Percentiles rank a stretch among this genome's conserved stretches.
These are phyloP conservation scores for Aschersonia sp. DNA, from an alignment of 2,329 filamentous ascomycete species.

Conservation along the genomic window DNA sequence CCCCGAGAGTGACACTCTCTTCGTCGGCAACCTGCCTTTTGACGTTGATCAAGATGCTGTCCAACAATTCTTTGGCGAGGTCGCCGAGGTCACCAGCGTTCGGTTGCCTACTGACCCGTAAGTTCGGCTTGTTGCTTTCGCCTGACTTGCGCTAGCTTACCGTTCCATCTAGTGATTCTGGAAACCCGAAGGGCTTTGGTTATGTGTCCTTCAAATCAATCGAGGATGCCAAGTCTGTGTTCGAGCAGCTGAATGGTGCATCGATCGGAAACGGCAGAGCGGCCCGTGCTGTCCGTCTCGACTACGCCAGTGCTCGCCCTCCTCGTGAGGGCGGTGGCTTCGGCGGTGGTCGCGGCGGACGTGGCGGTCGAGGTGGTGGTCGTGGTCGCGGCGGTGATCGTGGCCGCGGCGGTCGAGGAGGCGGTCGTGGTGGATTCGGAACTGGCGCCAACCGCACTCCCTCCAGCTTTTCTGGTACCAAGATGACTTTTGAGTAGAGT, in stretches of 20 bases:
- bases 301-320: conserved; percentile 59
- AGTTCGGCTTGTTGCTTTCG: conserved; percentile 19
- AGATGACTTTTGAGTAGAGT: conserved; percentile 51
- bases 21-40: conserved; percentile 84
- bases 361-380: conserved; percentile 32
- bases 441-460: conserved; percentile 29
- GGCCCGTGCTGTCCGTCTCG: conserved; percentile 65
- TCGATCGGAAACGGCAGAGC: conserved; percentile 48
- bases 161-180: conserved; percentile 44
- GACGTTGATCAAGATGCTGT: conserved; percentile 65
- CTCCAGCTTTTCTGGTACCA: conserved; percentile 49
- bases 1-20: conserved; percentile 73
- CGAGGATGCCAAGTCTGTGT: conserved; percentile 68
- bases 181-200: conserved; percentile 80
- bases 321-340: conserved; percentile 39
- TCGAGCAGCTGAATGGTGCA: conserved; percentile 54
- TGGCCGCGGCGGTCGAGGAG: conserved; percentile 35
- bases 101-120: conserved; percentile 75
- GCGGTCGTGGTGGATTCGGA: conserved; percentile 36
- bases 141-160: conserved; percentile 7
- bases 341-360: conserved; percentile 36
- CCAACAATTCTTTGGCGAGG: conserved; percentile 57
- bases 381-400: conserved; percentile 29
- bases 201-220: conserved; percentile 74
- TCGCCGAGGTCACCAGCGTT: conserved; percentile 59